Base-by-base conservation (phyloP, 345 rosid species). In the Pistacia atlantica region DNA sequence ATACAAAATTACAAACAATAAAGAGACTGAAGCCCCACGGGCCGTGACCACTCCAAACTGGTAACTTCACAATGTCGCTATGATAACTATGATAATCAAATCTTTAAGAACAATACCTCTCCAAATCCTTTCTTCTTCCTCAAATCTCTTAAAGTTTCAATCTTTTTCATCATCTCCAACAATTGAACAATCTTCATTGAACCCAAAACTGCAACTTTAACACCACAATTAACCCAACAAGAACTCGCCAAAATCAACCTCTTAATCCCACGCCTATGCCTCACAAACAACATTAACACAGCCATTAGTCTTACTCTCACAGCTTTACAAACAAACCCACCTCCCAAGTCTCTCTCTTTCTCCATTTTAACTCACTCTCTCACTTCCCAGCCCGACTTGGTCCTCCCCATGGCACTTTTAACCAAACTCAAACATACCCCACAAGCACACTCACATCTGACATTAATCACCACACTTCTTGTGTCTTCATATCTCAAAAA, bases 231-330 rank as follows among this genome's bases (percentile, higher is more conserved):
- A 58, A 80, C 87, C 35, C 78, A 75, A 2, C 73, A 82, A 60
- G 87, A 86, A 52, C 20, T 87, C 14, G 69, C 74, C 69, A 75
- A 76, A 65, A 83, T 89, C 74, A 89, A 86, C 73, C 92, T 86
- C 63, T 64, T 85, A 49, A 74, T 89, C 60, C 92, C 92, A 3
- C 89, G 92, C 51, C 72, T 89, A 57, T 89, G 92, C 69, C 77
- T 80, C 63, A 77, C 84, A n/a, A 65, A 82, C 78, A 79, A 87
- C 77, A 78, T 82, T 46, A 56, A 80, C 63, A 80, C 87, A 0
- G 90, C 90, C 14, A 62, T 85, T 76, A 81, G 82, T 9, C 83
- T 89, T 52, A 78, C 79, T 22, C 17, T 84, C 49, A 62, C 87
- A 0, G 75, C 86, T 31, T 86, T 89, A 75, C 80, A 76, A 49